phyloP scores from a whole-genome alignment of 2,329 filamentous ascomycete genomes.

The Corniculantispora saksenae region DNA sequence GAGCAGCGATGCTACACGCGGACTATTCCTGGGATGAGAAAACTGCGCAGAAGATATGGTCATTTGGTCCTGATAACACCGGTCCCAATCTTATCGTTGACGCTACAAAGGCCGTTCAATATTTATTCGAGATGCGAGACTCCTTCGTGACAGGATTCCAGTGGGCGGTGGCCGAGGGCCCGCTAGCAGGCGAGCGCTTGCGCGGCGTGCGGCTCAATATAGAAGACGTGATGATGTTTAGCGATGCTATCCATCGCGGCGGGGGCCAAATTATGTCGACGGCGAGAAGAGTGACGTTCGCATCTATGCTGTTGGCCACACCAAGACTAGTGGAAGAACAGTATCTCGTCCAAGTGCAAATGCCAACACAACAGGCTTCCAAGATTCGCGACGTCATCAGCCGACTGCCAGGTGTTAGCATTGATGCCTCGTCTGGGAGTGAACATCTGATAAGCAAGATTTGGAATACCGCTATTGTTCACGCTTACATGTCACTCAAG shows the following conservation, averaged over 20 bases:
- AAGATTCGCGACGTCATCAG: not conserved
- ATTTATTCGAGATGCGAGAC: conserved; percentile 99
- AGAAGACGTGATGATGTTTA: conserved; percentile 98
- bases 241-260: conserved; percentile 99
- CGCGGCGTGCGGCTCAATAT: conserved; percentile 97
- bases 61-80: conserved; percentile 95
- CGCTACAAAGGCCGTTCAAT: conserved; percentile 99
- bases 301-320: conserved; percentile 84
- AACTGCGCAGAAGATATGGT: conserved; percentile 99
- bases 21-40: conserved; percentile 99
- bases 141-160: conserved; percentile 99
- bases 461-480: not conserved
- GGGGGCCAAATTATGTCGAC: conserved; percentile 98
- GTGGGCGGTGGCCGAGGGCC: conserved; percentile 97
- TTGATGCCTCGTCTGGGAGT: not conserved
- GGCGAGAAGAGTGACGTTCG: conserved; percentile 94
- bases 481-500: not conserved
- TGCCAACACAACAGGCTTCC: conserved; percentile 52
- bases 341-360: conserved; percentile 99
- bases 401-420: not conserved
- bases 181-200: conserved; percentile 97
- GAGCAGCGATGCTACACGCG: conserved; percentile 92
- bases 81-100: conserved; percentile 98
- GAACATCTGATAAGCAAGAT: not conserved
- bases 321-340: conserved; percentile 93